Evolutionary conservation across 805 yeast species (phyloP), one percentile per base, ranked within the genome.

Genomic region (Candida hispaniensis): DNA sequence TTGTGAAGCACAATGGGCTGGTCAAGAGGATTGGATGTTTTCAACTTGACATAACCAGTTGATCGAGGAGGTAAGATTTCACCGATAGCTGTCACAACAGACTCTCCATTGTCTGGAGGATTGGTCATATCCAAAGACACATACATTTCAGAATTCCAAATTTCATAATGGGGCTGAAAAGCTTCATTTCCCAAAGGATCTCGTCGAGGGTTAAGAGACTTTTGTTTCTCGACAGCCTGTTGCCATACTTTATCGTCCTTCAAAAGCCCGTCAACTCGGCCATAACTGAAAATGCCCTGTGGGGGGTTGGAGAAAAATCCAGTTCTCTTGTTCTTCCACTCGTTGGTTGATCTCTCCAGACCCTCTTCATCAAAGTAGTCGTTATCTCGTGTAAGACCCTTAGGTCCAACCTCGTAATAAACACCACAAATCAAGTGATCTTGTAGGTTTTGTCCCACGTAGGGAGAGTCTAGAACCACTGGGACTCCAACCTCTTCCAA

Each of bases 401-500:
- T 21, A 21, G 23, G 28, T 22, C 24, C 24, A 23, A 32, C 24
- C 23, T 32, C 36, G 28, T 23, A 27, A 18, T 41, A 39, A 20
- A 34, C 29, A 28, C 43, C 46, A 14, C 36, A 32, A 28, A 32
- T 32, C 10, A 57, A 58, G 39, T 54, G 58, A 34, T 54, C 58
- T 34, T 53, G 46, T 39, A 54, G 48, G 41, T 54, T 47, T 39
- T 54, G 50, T n/a, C 58, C 58, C 21, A 54, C 58, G 24, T 51
- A 54, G 18, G 47, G 51, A 21, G 49, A 45, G 34, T 54, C 55
- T 7, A 32, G 28, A 14, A 47, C 44, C n/a, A 44, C 39, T 14
- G 47, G 44, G 38, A 54, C 49, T 12, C 55, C 54, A 21, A 47
- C 49, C 17, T 32, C 44, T 27, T 46, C 47, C 18, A 54, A 45